These are phyloP conservation scores for Coemansia sp. DNA, from an alignment of 192 early-diverging fungal species.

Conservation along the genomic window DNA sequence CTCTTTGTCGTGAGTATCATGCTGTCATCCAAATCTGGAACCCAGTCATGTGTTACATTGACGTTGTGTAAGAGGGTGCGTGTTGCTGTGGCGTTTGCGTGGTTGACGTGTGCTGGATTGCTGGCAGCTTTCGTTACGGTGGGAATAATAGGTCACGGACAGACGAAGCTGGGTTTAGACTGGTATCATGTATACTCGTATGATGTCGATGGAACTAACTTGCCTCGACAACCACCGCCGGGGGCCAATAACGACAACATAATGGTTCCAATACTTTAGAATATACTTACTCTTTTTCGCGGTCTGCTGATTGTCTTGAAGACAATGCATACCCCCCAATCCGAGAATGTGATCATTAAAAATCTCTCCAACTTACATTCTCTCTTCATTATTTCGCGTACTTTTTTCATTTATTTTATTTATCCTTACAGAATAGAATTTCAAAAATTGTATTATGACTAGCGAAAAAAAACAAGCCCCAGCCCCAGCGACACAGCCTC, in stretches of 20 bases:
- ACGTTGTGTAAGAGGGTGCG: conserved; percentile 23
- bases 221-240: background rate
- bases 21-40: conserved; percentile 24
- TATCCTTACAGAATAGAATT: background rate
- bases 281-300: too few relatives aligned
- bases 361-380: too few relatives aligned
- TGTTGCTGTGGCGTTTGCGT: conserved; percentile 30
- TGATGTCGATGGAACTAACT: conserved; percentile 30
- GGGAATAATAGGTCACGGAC: conserved; percentile 31
- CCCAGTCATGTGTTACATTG: conserved; percentile 14
- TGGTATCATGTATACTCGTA: conserved; percentile 36
- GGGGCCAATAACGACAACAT: too few relatives aligned
- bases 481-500: background rate
- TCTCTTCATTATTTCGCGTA: too few relatives aligned
- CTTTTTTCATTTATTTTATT: too few relatives aligned
- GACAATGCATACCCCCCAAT: too few relatives aligned
- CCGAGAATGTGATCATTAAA: too few relatives aligned
- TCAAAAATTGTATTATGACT: background rate
- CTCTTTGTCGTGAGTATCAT: conserved; percentile 31
- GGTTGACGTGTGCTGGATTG: conserved; percentile 25
- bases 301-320: too few relatives aligned
- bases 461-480: background rate
- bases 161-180: conserved; percentile 25
- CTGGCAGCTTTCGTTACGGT: conserved; percentile 12
- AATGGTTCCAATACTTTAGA: too few relatives aligned